These are phyloP conservation scores for Pichia gijzeniarum DNA, from an alignment of 805 yeast genomes.

Conservation along the genomic window DNA sequence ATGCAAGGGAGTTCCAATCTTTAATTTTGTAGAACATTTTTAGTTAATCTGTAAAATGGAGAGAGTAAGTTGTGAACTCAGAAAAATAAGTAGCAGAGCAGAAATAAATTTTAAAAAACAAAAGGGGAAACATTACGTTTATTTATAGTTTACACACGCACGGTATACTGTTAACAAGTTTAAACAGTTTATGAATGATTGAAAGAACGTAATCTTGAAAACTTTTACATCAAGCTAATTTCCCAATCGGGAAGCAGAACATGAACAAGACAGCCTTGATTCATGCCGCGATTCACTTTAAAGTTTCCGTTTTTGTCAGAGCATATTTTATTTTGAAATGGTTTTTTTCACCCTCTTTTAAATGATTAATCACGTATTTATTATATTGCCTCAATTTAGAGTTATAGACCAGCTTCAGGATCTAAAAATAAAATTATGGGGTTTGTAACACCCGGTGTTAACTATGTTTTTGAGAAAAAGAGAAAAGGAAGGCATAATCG, in stretches of 20 bases:
- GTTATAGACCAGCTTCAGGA: too few species aligned
- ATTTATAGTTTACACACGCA: too few species aligned
- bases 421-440: too few species aligned
- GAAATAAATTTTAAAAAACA: too few species aligned
- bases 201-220: background rate
- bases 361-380: too few species aligned
- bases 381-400: too few species aligned
- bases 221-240: background rate
- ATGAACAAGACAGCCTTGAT: background rate
- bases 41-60: background rate
- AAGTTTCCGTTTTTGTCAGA: background rate
- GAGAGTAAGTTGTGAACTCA: too few species aligned
- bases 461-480: constrained; percentile 3
- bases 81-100: too few species aligned
- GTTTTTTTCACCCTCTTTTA: background rate
- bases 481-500: constrained; percentile 1
- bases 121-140: too few species aligned
- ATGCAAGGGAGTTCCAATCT: constrained; percentile 1
- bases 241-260: background rate
- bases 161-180: too few species aligned
- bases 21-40: constrained; percentile 1
- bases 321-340: too few species aligned
- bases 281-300: background rate
- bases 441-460: constrained; percentile 11
- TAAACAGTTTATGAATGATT: too few species aligned